Conservation (phyloP, 176 grass and related monocot species). For the Thinopyrum elongatum region DNA sequence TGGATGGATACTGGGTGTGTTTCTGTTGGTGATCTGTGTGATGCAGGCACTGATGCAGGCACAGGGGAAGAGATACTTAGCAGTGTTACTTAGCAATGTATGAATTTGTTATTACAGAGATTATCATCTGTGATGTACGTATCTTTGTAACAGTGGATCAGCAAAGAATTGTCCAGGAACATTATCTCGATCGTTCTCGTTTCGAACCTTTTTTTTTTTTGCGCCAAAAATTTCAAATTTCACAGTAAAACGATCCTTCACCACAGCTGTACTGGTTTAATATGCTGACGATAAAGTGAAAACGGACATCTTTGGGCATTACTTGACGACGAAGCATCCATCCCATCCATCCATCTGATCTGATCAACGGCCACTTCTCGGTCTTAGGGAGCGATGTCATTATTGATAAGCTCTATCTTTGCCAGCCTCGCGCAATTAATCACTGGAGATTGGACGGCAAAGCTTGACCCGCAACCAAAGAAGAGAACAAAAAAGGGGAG, state of each 20-base stretch:
- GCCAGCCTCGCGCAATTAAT: not conserved
- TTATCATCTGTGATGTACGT: too few relatives aligned
- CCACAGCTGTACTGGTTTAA: not conserved
- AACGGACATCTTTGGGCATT: not conserved
- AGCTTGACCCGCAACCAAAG: not conserved
- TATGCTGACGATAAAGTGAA: not conserved
- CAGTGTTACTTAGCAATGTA: too few relatives aligned
- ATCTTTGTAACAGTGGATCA: not conserved
- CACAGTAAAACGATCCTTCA: not conserved
- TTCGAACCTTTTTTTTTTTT: not conserved
- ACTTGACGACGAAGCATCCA: not conserved
- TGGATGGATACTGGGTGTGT: not conserved
- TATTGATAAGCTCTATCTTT: not conserved
- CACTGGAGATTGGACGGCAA: not conserved
- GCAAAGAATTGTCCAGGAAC: not conserved
- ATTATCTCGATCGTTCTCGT: not conserved
- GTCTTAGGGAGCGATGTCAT: too few relatives aligned
- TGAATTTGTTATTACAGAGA: too few relatives aligned
- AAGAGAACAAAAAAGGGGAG: not conserved
- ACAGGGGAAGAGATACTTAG: too few relatives aligned
- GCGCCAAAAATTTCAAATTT: not conserved
- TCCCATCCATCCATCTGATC: not conserved
- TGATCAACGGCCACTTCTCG: too few relatives aligned
- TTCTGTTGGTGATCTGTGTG: slow-evolving; percentile 14
- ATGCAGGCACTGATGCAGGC: not conserved